phyloP scores from a whole-genome alignment of 306 rosid species.

The Albizia julibrissin region DNA sequence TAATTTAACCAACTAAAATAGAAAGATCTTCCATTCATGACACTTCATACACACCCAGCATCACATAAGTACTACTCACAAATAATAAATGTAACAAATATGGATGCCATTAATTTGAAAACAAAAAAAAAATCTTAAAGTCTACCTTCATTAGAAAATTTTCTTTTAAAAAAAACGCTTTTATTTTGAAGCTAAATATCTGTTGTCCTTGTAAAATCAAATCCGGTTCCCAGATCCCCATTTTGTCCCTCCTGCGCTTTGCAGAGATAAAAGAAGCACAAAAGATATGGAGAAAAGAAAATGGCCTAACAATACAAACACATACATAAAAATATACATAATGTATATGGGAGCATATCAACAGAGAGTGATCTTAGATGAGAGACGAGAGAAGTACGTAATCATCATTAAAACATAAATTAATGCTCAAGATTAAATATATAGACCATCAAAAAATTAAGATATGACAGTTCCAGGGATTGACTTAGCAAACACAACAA shows the following conservation, averaged over 20 bases:
- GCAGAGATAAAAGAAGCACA: neutral
- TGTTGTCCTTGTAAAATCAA: neutral
- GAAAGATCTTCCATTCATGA: conserved; percentile 21
- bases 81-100: neutral
- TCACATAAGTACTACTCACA: neutral
- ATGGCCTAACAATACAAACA: neutral
- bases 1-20: conserved; percentile 15
- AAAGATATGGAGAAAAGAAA: neutral
- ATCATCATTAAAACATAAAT: neutral
- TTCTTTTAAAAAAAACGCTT: neutral
- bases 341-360: neutral
- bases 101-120: neutral
- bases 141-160: neutral
- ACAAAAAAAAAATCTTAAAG: neutral
- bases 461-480: neutral
- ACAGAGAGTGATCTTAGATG: neutral
- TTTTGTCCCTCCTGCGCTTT: neutral
- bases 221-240: neutral
- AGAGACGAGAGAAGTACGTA: neutral
- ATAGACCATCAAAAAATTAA: neutral
- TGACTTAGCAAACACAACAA: conserved; percentile 16
- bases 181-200: neutral
- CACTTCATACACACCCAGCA: neutral
- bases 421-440: neutral
- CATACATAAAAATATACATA: neutral